Base-by-base conservation (phyloP, 148 eudicot genomes). In the Cornus kousa region DNA sequence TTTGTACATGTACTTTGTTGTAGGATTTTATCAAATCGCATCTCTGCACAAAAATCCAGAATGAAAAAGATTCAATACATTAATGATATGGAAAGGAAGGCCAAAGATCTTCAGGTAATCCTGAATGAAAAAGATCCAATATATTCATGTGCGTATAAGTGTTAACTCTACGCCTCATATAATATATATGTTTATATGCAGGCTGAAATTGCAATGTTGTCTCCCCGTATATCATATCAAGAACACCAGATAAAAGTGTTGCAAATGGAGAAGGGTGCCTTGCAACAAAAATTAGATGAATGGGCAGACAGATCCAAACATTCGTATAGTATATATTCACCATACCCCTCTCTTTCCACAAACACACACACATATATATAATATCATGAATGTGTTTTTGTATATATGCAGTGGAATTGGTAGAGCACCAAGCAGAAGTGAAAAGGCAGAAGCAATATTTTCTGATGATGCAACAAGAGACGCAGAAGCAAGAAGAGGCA, bases 21-120 rank as follows among this genome's bases (percentile, higher is more conserved):
- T 77, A 82, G 84, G 77, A 73, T 71, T 13, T 43, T 82, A 72
- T 82, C 84, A 4, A 82, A 82, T 43, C 79, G 80, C 46, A 35
- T 82, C 6, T 82, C 84, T 35, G 77, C 84, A 5, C 73, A 73
- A 48, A 82, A 76, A 68, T 66, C 77, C 19, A 72, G 84, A 73
- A 9, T 82, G 73, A 82, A 20, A 48, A 72, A 24, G 62, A 40
- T 32, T 67, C 68, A 82, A 24, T 46, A 77, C 32, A 57, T 39
- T 20, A 24, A 53, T 72, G 80, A 66, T 13, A 31, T 82, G 64
- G 69, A 77, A 60, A 72, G 35, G 50, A 53, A 33, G 77, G 46
- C 57, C n/a, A 67, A 53, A 43, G 77, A 72, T 73, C 65, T 77
- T 5, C 43, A 77, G 80, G 84, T 79, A 48, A 73, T 28, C 28